Evolutionary conservation across 106 monocot species (phyloP).

Genomic region (Dioscorea alata): DNA sequence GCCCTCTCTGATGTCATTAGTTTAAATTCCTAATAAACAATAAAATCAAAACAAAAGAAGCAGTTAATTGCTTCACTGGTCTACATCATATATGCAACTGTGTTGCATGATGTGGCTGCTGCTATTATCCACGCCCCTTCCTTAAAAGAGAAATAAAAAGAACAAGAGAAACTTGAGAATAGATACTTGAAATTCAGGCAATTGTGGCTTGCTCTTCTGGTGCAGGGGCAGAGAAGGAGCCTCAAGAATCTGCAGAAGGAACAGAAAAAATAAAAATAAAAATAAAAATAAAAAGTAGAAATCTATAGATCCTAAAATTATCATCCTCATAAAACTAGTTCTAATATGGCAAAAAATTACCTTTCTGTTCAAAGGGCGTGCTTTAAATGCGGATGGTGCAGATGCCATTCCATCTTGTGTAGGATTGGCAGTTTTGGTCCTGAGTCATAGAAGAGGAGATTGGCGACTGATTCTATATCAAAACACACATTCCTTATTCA

Average conservation of each 20-base stretch:
- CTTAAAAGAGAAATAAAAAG: neutral
- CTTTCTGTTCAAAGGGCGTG: constrained; percentile 70
- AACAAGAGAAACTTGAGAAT: neutral
- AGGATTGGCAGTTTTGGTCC: constrained; percentile 27
- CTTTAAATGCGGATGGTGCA: constrained; percentile 37
- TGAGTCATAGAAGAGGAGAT: constrained; percentile 19
- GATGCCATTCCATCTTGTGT: constrained; percentile 11
- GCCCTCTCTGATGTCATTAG: constrained; percentile 52
- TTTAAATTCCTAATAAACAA: constrained; percentile 48
- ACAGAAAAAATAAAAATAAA: constrained; percentile 3
- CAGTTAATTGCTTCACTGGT: neutral
- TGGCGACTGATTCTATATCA: neutral
- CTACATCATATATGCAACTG: neutral
- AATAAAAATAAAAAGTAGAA: constrained; percentile 1
- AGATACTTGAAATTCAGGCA: constrained; percentile 48
- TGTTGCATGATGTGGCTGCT: neutral
- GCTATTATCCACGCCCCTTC: neutral
- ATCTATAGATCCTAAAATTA: neutral
- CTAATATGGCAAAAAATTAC: constrained; percentile 13
- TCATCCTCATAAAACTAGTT: neutral
- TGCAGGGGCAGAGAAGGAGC: constrained; percentile 46
- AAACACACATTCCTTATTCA: neutral
- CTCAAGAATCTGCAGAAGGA: constrained; percentile 49
- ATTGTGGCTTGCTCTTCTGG: constrained; percentile 43
- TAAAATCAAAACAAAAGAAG: neutral